These are phyloP conservation scores for Termitomyces sp. DNA, from an alignment of 768 basidiomycete genomes.

Conservation along the genomic window DNA sequence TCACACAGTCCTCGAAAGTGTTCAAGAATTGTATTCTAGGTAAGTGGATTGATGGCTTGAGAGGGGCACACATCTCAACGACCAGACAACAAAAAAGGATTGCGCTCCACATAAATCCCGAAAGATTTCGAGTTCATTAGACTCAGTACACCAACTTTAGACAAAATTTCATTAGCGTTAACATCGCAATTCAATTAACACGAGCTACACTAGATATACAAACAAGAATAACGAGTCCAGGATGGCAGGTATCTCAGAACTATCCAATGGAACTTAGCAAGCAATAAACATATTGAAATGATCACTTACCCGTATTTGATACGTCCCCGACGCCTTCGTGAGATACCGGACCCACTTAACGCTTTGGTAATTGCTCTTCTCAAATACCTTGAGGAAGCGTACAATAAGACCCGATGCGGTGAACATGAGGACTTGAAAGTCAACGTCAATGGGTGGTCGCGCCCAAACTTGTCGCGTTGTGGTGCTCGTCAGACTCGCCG, in stretches of 20 bases:
- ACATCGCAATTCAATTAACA: background rate
- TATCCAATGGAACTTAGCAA: background rate
- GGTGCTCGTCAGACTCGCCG: slow-evolving; percentile 80
- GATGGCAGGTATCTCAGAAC: slow-evolving; percentile 2
- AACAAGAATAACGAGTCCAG: too few species aligned
- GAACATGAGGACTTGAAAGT: slow-evolving; percentile 99
- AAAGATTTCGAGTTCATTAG: background rate
- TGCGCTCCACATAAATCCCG: background rate
- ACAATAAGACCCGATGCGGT: slow-evolving; percentile 95
- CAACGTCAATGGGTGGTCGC: slow-evolving; percentile 94
- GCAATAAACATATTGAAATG: background rate
- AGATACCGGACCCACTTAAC: slow-evolving; percentile 96
- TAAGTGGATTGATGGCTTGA: background rate
- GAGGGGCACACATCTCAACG: too few species aligned
- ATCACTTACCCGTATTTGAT: slow-evolving; percentile 84
- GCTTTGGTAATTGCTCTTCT: slow-evolving; percentile 91
- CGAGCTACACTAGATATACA: background rate
- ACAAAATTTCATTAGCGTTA: background rate
- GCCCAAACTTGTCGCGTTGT: slow-evolving; percentile 97
- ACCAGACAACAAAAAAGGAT: background rate
- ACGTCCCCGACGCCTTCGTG: slow-evolving; percentile 88
- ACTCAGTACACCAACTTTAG: background rate
- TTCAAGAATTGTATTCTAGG: too few species aligned
- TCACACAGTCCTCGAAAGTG: too few species aligned
- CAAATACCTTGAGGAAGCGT: slow-evolving; percentile 96